A percentile compares a stretch with the other conserved stretches of the same genome.
Evolutionary conservation across 2,329 filamentous ascomycete genomes (phyloP).

Genomic region (Polytolypa hystricis): DNA sequence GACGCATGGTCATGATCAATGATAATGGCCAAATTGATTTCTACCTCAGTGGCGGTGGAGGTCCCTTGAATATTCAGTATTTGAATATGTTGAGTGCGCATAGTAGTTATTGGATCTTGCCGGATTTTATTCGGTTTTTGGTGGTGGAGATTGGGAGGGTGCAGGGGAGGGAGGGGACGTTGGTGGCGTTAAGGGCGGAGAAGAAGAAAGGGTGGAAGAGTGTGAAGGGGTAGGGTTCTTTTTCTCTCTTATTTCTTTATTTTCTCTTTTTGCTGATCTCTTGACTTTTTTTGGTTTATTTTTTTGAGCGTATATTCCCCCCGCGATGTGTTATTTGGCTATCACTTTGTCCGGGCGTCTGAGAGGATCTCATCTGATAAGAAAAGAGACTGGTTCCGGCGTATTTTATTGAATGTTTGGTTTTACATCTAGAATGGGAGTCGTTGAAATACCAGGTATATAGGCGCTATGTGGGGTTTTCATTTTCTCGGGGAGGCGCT

Average conservation of each 20-base stretch:
- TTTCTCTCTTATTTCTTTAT: neutral
- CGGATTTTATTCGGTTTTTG: conserved; percentile 80
- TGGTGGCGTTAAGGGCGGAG: conserved; percentile 43
- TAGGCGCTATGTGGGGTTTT: too few relatives aligned
- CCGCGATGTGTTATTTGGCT: too few relatives aligned
- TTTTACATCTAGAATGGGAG: too few relatives aligned
- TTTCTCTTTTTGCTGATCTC: neutral
- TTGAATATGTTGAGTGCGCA: conserved; percentile 94
- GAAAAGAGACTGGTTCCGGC: too few relatives aligned
- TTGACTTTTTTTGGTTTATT: neutral
- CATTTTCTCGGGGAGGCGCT: too few relatives aligned
- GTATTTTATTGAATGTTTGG: too few relatives aligned
- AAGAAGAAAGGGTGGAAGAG: conserved; percentile 43
- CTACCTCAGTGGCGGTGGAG: conserved; percentile 71
- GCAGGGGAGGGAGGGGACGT: conserved; percentile 52
- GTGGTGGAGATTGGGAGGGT: conserved; percentile 76
- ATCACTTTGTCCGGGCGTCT: too few relatives aligned
- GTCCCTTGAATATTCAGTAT: conserved; percentile 88
- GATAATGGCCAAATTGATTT: conserved; percentile 96
- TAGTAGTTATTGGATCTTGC: conserved; percentile 82
- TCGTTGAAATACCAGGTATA: too few relatives aligned
- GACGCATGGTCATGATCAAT: conserved; percentile 75
- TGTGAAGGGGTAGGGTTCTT: conserved; percentile 8
- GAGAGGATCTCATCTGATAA: too few relatives aligned
- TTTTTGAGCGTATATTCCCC: neutral